Conservation (phyloP, 2,329 filamentous ascomycete genomes). For the Teratosphaeriaceae sp. region DNA sequence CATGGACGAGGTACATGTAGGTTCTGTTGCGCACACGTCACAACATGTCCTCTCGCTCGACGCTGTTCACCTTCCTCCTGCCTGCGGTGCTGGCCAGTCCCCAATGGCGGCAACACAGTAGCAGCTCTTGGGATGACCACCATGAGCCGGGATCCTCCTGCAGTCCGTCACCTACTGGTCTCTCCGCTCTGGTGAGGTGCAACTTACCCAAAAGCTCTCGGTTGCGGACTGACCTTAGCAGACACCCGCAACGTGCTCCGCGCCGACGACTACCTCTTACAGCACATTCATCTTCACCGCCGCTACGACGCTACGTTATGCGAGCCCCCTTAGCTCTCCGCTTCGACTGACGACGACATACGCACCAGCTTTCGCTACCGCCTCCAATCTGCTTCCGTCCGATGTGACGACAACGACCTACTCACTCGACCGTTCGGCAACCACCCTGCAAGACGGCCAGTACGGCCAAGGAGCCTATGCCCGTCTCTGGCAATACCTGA, state of each 20-base stretch:
- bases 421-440: conserved; percentile 14
- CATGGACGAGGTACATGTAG: too few relatives aligned
- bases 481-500: conserved; percentile 14
- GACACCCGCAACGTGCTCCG: conserved; percentile 14
- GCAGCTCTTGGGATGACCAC: background rate
- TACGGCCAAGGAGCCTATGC: conserved; percentile 20
- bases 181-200: background rate
- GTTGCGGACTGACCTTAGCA: background rate
- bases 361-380: conserved; percentile 14
- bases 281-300: conserved; percentile 15
- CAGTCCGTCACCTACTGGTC: background rate
- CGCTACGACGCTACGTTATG: conserved; percentile 16
- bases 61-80: background rate
- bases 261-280: conserved; percentile 10
- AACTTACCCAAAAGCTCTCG: background rate
- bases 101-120: background rate
- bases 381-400: conserved; percentile 13
- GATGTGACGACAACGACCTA: conserved; percentile 14
- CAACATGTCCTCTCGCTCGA: background rate
- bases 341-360: conserved; percentile 14
- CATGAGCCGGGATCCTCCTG: background rate
- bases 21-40: too few relatives aligned
- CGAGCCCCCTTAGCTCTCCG: conserved; percentile 14
- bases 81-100: conserved; percentile 2
- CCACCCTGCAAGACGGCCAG: conserved; percentile 13